Base-by-base conservation (phyloP, 1,139 yeast species). In the Kodamaea fungicola region DNA sequence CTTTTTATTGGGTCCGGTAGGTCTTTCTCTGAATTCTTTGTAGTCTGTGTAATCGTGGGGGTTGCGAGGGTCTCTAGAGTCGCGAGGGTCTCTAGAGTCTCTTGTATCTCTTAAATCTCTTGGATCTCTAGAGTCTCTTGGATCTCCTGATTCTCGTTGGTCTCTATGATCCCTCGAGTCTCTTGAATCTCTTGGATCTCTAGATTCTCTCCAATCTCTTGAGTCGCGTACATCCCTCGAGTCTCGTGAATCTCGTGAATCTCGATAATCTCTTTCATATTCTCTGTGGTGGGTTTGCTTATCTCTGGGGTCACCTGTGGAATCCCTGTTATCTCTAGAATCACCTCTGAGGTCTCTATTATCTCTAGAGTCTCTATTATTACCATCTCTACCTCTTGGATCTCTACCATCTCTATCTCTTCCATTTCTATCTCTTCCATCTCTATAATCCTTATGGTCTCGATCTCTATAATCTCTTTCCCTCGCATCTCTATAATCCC, bases 401-500 rank as follows among this genome's bases (percentile, higher is more conserved):
- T 33, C 38, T 30, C 35, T 33, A 21, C 8, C 22, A 12, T 31
- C 32, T 28, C 41, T 10, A 25, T 33, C 33, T 33, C 35, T 33
- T 22, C 25, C 27, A 30, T 36, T 43, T 21, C 40, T 32, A 19
- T 31, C 32, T 29, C 30, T 29, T n/a, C 12, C 22, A 13, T 29
- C 43, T 35, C 37, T 28, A 12, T 9, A 7, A 12, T 38, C 38
- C 6, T 21, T 12, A 16, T 24, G 28, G 8, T 32, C 34, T 16
- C 29, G 21, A 12, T 32, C 33, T 27, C 30, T 13, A 9, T 12
- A 3, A 6, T 23, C 32, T 28, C 29, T 23, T 21, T 26, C 22
- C 5, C 8, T 30, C 31, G 8, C 19, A 10, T 30, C 29, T 27
- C 29, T 6, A 2, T 47, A 45, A 28, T 45, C 49, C 9, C 41